These are phyloP conservation scores for Amaranthus palmeri DNA, from an alignment of 148 eudicot genomes.

Conservation along the genomic window DNA sequence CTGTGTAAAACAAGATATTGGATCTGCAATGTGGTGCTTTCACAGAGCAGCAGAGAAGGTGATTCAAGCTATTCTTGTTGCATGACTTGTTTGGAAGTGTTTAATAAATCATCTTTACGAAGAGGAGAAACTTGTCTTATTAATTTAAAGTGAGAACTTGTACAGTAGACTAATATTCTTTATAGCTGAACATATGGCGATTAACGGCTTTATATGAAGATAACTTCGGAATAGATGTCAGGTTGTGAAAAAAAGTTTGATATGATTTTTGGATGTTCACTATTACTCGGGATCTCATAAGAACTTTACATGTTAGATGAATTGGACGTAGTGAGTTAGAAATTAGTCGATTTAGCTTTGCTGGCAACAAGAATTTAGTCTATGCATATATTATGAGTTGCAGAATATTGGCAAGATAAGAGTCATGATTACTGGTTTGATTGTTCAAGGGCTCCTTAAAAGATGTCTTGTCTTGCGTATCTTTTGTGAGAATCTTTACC, in stretches of 20 bases:
- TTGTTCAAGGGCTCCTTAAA: not conserved
- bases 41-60: constrained; percentile 95
- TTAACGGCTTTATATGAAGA: not conserved
- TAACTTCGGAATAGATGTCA: not conserved
- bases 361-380: not conserved
- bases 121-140: not conserved
- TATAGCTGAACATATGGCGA: not conserved
- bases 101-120: not conserved
- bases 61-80: constrained; percentile 8
- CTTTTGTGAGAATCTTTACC: too few relatives aligned
- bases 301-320: not conserved
- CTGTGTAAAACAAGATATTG: constrained; percentile 74
- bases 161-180: too few relatives aligned
- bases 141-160: too few relatives aligned
- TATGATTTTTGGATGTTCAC: not conserved
- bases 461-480: not conserved
- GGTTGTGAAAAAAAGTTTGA: not conserved
- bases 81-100: not conserved
- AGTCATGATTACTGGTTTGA: not conserved
- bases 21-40: constrained; percentile 91
- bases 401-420: not conserved
- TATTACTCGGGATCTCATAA: not conserved
- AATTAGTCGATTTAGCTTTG: not conserved
- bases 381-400: not conserved
- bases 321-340: not conserved